Evolutionary conservation across 768 basidiomycete species (phyloP).

Genomic region (Lentinula detonsa): DNA sequence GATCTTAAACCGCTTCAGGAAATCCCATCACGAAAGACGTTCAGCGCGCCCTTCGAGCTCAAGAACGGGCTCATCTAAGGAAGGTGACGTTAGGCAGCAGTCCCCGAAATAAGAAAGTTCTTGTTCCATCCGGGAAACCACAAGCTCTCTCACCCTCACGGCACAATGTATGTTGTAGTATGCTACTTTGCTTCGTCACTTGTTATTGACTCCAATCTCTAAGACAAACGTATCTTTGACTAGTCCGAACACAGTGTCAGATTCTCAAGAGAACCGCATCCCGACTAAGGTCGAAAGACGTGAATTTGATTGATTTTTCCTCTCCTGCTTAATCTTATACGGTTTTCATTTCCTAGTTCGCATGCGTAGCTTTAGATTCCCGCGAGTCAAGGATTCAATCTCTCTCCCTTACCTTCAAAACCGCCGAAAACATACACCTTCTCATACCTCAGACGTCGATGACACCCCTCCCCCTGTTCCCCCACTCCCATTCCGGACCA

Average conservation of each 20-base stretch:
- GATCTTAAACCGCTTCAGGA: neutral
- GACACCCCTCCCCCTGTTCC: neutral
- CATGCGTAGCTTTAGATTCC: neutral
- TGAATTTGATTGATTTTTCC: neutral
- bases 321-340: neutral
- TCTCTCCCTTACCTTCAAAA: slow-evolving; percentile 1
- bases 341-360: neutral
- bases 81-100: neutral
- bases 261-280: neutral
- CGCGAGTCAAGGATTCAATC: neutral
- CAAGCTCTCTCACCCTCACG: neutral
- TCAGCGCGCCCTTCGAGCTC: neutral
- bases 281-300: neutral
- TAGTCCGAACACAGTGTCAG: neutral
- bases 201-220: neutral
- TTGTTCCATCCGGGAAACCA: neutral
- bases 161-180: neutral
- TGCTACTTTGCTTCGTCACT: neutral
- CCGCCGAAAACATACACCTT: neutral
- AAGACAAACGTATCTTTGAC: neutral
- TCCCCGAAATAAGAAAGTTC: neutral
- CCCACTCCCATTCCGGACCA: neutral
- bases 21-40: neutral
- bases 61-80: neutral
- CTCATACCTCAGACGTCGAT: neutral